Evolutionary conservation across 2,329 filamentous ascomycete species (phyloP), one percentile per base, ranked within the genome.

Genomic region (Tothia fuscella): DNA sequence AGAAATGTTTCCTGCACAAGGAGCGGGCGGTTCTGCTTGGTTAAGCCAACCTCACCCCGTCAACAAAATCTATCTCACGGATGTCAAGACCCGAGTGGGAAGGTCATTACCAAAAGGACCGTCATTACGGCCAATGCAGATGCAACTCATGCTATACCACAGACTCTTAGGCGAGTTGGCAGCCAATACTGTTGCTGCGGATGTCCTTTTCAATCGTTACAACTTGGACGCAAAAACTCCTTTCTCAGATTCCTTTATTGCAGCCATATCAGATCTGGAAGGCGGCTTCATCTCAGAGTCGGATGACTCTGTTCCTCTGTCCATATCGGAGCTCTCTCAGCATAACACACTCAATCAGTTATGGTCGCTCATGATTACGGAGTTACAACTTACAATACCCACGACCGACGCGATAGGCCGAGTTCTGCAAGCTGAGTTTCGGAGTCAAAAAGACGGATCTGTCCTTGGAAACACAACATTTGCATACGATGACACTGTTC

Each of bases 141-240:
- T 95, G 46, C 91, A 98, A 56, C 68, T 96, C 1, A 87, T 93
- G 60, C 66, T 96, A 0, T 98, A 96, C 56, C 87, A 89, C 49
- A 78, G 79, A 20, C 77, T 96, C 41, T 68, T 98, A n/a, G 76
- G 78, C 7, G 71, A 78, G 3, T 76, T 96, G 52, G 83, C 81
- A 1, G 71, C 75, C 1, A 80, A 80, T 38, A 70, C 72, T 6
- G 69, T 94, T 0, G 74, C 86, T 43, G 83, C 86, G 26, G 60
- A 74, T 16, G 62, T 68, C 0, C 67, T 96, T 1, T 78, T 89
- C 44, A 57, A 67, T 5, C 78, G 87, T 1, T 93, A 94, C 50
- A 66, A 70, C 0, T 66, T 95, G 6, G 69, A 84, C 22, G 60
- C 75, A 0, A 64, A 80, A 12, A 69, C 69, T 3, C 56, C 68